A percentile compares a stretch with the other conserved stretches of the same genome.
Evolutionary conservation across 1,139 yeast species (phyloP).

Genomic region (Hansenula lynferdii): DNA sequence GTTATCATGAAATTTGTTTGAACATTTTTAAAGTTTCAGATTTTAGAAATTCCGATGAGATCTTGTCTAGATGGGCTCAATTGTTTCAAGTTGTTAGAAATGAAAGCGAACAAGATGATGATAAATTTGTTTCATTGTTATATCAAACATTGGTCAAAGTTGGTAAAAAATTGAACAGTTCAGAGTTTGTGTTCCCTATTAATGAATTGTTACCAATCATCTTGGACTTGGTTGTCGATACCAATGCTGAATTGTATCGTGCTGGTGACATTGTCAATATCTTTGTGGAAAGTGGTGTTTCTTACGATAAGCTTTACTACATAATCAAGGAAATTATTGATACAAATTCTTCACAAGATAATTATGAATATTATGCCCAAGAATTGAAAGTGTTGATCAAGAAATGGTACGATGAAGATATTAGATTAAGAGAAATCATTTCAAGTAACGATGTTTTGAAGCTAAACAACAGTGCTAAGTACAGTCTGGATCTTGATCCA

Average conservation of each 20-base stretch:
- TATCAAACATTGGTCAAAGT: conserved; percentile 37
- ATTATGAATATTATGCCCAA: conserved; percentile 37
- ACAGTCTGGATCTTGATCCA: conserved; percentile 5
- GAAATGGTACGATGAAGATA: conserved; percentile 61
- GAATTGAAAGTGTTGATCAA: conserved; percentile 63
- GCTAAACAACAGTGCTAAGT: background rate
- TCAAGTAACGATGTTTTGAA: conserved; percentile 13
- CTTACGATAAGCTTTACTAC: conserved; percentile 65
- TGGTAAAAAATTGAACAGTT: conserved; percentile 45
- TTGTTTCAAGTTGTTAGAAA: conserved; percentile 37
- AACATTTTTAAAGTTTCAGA: conserved; percentile 80
- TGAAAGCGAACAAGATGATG: conserved; percentile 17
- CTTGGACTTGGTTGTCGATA: conserved; percentile 26
- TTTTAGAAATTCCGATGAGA: conserved; percentile 68
- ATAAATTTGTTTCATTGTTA: conserved; percentile 29
- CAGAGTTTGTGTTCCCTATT: conserved; percentile 79
- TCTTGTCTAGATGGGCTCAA: conserved; percentile 66
- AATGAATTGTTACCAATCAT: conserved; percentile 62
- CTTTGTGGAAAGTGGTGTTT: conserved; percentile 71
- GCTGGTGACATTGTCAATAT: conserved; percentile 61
- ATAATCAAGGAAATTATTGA: conserved; percentile 66
- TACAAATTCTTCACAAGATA: conserved; percentile 46
- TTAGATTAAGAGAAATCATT: conserved; percentile 48
- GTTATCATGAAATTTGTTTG: conserved; percentile 79
- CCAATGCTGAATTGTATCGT: conserved; percentile 37